Evolutionary conservation across 2,329 filamentous ascomycete species (phyloP).

Genomic region (Calonectria crousiana): DNA sequence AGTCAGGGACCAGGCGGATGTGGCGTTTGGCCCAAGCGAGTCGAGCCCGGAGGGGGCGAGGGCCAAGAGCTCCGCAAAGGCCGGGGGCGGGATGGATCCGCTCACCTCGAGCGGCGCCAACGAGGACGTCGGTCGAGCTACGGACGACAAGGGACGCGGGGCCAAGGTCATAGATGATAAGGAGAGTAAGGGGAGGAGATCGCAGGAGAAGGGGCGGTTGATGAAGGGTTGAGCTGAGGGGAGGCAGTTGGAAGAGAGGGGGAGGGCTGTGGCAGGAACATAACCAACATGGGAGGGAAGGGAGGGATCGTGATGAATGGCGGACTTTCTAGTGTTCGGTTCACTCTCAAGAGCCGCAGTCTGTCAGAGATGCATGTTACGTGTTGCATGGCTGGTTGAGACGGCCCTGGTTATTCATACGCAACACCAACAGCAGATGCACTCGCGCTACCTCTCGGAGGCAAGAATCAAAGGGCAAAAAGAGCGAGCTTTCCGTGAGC

Average conservation of each 20-base stretch:
- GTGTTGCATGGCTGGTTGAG: neutral
- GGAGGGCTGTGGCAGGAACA: neutral
- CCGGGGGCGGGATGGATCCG: conserved; percentile 47
- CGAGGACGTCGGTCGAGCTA: conserved; percentile 55
- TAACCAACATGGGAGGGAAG: neutral
- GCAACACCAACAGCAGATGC: neutral
- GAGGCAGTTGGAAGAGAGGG: neutral
- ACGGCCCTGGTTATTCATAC: neutral
- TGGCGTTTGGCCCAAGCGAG: conserved; percentile 77
- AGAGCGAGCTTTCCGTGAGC: neutral
- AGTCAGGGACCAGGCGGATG: conserved; percentile 65
- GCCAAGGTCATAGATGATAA: conserved; percentile 51
- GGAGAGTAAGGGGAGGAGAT: conserved; percentile 47
- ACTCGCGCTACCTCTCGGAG: neutral
- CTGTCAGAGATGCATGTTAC: no score
- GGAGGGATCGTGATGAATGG: neutral
- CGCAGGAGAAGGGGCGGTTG: conserved; percentile 46
- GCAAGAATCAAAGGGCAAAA: neutral
- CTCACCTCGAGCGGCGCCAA: conserved; percentile 61
- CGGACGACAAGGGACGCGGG: conserved; percentile 49
- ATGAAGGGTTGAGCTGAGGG: conserved; percentile 23
- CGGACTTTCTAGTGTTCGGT: neutral
- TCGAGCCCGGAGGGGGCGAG: conserved; percentile 75
- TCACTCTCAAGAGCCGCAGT: neutral
- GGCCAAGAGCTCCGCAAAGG: conserved; percentile 60